Evolutionary conservation across 1,139 yeast genomes (phyloP).

Genomic region (Saccharomyces hybrid): DNA sequence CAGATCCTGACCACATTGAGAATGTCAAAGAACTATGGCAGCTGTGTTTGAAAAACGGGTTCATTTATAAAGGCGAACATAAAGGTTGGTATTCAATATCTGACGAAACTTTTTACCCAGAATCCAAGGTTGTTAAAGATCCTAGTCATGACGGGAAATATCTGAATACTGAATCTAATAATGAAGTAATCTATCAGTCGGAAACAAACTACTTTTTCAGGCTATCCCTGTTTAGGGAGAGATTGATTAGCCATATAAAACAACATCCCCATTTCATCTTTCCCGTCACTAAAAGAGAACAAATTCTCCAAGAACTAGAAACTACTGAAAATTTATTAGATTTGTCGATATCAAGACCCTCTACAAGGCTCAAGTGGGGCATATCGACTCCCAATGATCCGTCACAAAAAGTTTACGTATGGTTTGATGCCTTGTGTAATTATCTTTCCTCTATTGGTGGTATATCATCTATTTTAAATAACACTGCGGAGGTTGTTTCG

Average conservation of each 20-base stretch:
- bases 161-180: constrained; percentile 67
- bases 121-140: constrained; percentile 52
- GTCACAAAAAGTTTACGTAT: constrained; percentile 77
- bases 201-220: constrained; percentile 86
- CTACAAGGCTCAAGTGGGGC: constrained; percentile 77
- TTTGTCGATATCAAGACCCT: constrained; percentile 78
- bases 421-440: constrained; percentile 93
- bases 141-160: constrained; percentile 17
- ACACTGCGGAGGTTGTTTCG: constrained; percentile 16
- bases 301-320: constrained; percentile 52
- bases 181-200: constrained; percentile 63
- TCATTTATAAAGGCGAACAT: constrained; percentile 74
- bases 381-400: constrained; percentile 78
- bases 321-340: constrained; percentile 40
- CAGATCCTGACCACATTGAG: constrained; percentile 66
- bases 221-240: constrained; percentile 50
- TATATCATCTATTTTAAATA: constrained; percentile 31
- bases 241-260: constrained; percentile 35
- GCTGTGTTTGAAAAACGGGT: constrained; percentile 48
- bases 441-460: constrained; percentile 73
- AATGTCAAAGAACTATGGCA: constrained; percentile 70
- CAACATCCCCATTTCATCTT: constrained; percentile 51
- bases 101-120: constrained; percentile 93
- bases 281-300: constrained; percentile 52
- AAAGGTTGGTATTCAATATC: constrained; percentile 92